A percentile compares a stretch with the other conserved stretches of the same genome.
phyloP scores from a whole-genome alignment of 2,329 filamentous ascomycete genomes.

The Penicillium sp. region DNA sequence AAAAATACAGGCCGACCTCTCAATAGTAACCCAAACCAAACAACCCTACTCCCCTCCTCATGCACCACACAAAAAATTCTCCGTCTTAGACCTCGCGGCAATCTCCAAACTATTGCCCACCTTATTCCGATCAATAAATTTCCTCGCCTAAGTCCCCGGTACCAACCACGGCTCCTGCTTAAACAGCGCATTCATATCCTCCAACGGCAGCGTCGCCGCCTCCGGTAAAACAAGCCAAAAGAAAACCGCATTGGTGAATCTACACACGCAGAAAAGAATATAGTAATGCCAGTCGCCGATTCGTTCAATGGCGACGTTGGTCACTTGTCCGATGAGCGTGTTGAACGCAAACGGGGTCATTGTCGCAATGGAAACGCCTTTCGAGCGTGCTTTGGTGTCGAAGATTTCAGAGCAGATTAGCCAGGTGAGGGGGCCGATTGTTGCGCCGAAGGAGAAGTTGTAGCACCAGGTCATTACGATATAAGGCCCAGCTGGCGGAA shows the following conservation, averaged over 20 bases:
- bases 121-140: conserved; percentile 40
- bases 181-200: conserved; percentile 68
- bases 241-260: conserved; percentile 66
- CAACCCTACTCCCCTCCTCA: conserved; percentile 2
- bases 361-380: conserved; percentile 72
- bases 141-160: conserved; percentile 56
- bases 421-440: too few species aligned
- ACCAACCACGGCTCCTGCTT: conserved; percentile 64
- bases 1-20: too few species aligned
- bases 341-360: conserved; percentile 75
- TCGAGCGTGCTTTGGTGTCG: conserved; percentile 71
- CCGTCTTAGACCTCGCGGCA: neutral
- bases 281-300: conserved; percentile 58
- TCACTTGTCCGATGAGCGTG: conserved; percentile 71
- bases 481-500: too few species aligned
- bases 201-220: conserved; percentile 62
- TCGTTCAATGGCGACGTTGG: conserved; percentile 58
- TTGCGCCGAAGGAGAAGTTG: too few species aligned
- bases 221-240: conserved; percentile 69
- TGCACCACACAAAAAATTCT: neutral
- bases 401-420: conserved; percentile 65
- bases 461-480: too few species aligned
- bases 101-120: neutral
- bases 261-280: conserved; percentile 66
- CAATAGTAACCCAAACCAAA: neutral